phyloP scores from a whole-genome alignment of 169 alveolate genomes.

The Plasmodium knowlesi region DNA sequence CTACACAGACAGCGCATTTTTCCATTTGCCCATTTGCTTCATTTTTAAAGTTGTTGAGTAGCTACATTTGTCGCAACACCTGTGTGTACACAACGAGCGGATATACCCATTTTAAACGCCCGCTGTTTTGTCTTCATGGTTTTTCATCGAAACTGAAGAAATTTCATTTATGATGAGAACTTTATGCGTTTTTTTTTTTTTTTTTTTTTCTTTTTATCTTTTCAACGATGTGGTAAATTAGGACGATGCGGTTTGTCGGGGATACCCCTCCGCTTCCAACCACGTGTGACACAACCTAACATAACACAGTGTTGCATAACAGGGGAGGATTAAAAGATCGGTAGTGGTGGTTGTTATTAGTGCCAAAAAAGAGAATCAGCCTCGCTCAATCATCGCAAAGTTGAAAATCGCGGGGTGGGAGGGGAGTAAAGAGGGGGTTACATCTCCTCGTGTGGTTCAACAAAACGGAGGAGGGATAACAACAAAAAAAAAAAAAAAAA shows the following conservation, averaged over 20 bases:
- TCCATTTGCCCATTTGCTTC: no score
- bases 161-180: not conserved
- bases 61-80: not conserved
- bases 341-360: not conserved
- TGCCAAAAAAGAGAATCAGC: not conserved
- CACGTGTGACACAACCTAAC: not conserved
- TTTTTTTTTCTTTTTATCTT: no score
- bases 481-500: not conserved
- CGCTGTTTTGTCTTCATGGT: not conserved
- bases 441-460: not conserved
- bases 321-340: not conserved
- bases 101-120: not conserved
- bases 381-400: not conserved
- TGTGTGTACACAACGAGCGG: not conserved
- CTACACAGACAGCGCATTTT: no score
- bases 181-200: no score
- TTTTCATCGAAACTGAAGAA: not conserved
- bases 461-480: not conserved
- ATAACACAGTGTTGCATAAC: not conserved
- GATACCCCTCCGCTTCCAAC: no score
- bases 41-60: no score
- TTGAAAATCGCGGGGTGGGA: not conserved
- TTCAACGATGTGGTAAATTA: not conserved
- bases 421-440: no score
- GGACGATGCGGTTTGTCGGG: no score